Base-by-base conservation (phyloP, 2,329 filamentous ascomycete species). In the Sclerotiophoma versabilis region DNA sequence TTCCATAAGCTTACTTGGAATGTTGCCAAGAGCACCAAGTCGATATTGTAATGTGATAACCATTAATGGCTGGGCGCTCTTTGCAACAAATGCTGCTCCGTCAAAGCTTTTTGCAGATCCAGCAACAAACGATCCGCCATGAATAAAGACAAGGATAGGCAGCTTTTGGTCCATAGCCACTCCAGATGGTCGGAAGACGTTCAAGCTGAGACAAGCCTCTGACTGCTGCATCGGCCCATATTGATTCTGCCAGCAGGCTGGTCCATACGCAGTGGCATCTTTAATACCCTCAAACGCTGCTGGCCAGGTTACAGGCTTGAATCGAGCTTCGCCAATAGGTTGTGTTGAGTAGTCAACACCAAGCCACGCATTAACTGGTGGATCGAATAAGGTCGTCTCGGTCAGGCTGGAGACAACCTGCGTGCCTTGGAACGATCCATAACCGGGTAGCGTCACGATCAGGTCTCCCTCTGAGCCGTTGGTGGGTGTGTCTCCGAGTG, bases 271-370 rank as follows among this genome's bases (percentile, higher is more conserved):
- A 0, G 67, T 68, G 4, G 79, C 79, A 2, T 67, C 57, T 51
- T 72, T 76, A 7, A 75, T 66, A 0, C 77, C 79, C 1, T 75
- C 65, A 39, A 82, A 80, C 1, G 71, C 58, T 4, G 59, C 57
- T 0, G 80, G 79, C 74, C 73, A 77, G 19, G 72, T 67, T 17
- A 79, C 69, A 0, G 76, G 70, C 11, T 63, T 66, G 49, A 82
- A 81, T 7, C 80, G 76, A 12, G 65, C 57, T 3, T 76, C 65
- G 5, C 75, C 77, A 1, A 75, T 60, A 25, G 71, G 71, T 49
- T 73, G 73, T 0, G 77, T 79, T 0, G 80, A 74, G 42, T 80
- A 82, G 59, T 80, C 77, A 26, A 82, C 75, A 2, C 79, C 78
- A 5, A 82, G 66, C 80, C 79, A 82, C 0, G 80, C 79, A 56